Evolutionary conservation across 768 basidiomycete species (phyloP), one percentile per base, ranked within the genome.

Genomic region (Leccinellum rugosiceps): DNA sequence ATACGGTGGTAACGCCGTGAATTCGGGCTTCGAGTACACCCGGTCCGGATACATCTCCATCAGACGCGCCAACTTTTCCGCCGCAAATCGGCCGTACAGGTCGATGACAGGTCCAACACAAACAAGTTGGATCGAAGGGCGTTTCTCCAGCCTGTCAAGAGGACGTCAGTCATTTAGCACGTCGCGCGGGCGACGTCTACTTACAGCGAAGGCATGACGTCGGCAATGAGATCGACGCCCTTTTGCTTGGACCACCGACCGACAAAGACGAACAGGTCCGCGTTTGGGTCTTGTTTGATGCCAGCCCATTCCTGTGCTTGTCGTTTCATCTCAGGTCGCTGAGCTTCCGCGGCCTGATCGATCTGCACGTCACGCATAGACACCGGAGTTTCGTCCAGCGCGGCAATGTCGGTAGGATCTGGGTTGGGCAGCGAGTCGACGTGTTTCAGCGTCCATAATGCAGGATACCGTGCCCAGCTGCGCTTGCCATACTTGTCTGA

Each of bases 211-310:
- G 94, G 94, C 90, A 97, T 91, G 60, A 97, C 87, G 73, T 97
- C 94, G 9, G 94, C 94, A 63, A 97, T 97, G 44, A 97, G 77
- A 75, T 97, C 94, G n/a, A 97, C 93, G 74, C 91, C 94, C 74
- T 97, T 97, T 73, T 97, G 94, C 73, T 96, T 97, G 6, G 94
- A 97, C 94, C 94, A 97, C 61, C 94, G 88, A 69, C 94, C 94
- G 61, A 97, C 94, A 73, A 97, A 96, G 60, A 97, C 94, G 68
- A 97, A 96, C 48, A 97, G 72, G 70, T 95, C 92, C 2, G 93
- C 85, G 41, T 90, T 77, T 1, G 94, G 88, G 66, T 96, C 93
- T 66, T 96, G 94, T 69, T 86, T 88, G 74, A 97, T 87, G 49
- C 87, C 86, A 35, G 94, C 94, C 94, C 94, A 97, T 71, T 95